Evolutionary conservation across 1,284 basidiomycete species (phyloP), one percentile per base, ranked within the genome.

Genomic region (Heliocybe sulcata): DNA sequence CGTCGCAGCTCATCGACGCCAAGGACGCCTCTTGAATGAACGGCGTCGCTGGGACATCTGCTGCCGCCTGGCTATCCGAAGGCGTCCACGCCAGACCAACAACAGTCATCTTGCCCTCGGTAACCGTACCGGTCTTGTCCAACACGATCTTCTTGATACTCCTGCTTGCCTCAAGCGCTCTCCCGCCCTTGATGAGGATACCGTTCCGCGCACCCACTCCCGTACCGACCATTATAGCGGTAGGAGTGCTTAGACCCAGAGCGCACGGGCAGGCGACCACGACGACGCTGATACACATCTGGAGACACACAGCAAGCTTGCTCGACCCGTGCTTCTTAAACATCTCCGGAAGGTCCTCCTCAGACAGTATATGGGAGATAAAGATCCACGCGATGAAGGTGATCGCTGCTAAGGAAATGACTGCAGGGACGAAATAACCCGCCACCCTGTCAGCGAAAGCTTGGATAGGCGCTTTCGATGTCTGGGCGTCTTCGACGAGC

Each of bases 251-350:
- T 54, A 99, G 80, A 2, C 97, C 97, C 26, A 99, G 80, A 0
- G 97, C 97, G 67, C 97, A 99, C 0, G 97, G 97, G 68, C 97
- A 99, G 2, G 97, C 97, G 55, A 99, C 95, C 47, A 99, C 97
- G 56, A 99, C 84, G 59, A 99, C 96, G 52, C 92, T 95, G 66
- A 99, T 99, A 69, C 96, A 98, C 60, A 99, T 86, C 75, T 98
- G 95, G 57, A 99, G 77, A 67, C 96, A 98, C 11, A 97, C 88
- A 31, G 93, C 92, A 57, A 98, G 77, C 66, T 90, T 94, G 67
- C 83, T 90, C 27, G 87, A 82, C 4, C 94, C 94, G 38, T 92
- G 85, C 33, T 77, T 77, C 60, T 82, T 82, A 78, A 99, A 99
- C 73, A 96, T 85, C 50, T 74, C 72, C 0, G 97, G 97, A 10